phyloP scores from a whole-genome alignment of 371 early-diverging fungal species.

The Paraphysoderma sedebokerense region DNA sequence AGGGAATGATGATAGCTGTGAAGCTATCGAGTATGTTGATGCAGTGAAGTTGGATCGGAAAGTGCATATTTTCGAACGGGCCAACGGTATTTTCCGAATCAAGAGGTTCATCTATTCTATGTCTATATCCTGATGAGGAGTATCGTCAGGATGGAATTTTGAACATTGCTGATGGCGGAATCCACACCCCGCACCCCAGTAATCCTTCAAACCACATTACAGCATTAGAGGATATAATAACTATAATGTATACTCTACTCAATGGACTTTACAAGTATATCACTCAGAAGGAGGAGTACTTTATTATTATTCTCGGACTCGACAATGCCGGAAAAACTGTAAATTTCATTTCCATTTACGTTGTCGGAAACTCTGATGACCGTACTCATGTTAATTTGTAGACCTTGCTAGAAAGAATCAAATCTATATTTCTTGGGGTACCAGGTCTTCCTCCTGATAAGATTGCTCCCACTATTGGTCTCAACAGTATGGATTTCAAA shows the following conservation, averaged over 20 bases:
- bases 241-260: conserved; percentile 84
- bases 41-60: too few relatives aligned
- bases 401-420: conserved; percentile 72
- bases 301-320: conserved; percentile 82
- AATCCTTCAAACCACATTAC: too few relatives aligned
- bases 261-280: conserved; percentile 71
- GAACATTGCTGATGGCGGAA: too few relatives aligned
- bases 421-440: conserved; percentile 46
- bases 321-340: conserved; percentile 95
- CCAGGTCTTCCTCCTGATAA: conserved; percentile 65
- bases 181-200: too few relatives aligned
- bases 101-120: too few relatives aligned
- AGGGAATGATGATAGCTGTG: too few relatives aligned
- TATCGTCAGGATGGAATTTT: too few relatives aligned
- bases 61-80: too few relatives aligned
- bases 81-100: too few relatives aligned
- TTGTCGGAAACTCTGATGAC: conserved; percentile 7
- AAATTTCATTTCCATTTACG: conserved; percentile 4
- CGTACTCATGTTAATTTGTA: conserved; percentile 7
- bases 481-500: conserved; percentile 48
- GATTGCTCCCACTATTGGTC: conserved; percentile 85
- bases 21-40: too few relatives aligned
- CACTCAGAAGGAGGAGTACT: conserved; percentile 76
- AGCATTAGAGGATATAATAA: too few relatives aligned
- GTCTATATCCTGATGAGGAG: too few relatives aligned